Evolutionary conservation across 805 yeast genomes (phyloP).

Genomic region (Ogataea minuta): DNA sequence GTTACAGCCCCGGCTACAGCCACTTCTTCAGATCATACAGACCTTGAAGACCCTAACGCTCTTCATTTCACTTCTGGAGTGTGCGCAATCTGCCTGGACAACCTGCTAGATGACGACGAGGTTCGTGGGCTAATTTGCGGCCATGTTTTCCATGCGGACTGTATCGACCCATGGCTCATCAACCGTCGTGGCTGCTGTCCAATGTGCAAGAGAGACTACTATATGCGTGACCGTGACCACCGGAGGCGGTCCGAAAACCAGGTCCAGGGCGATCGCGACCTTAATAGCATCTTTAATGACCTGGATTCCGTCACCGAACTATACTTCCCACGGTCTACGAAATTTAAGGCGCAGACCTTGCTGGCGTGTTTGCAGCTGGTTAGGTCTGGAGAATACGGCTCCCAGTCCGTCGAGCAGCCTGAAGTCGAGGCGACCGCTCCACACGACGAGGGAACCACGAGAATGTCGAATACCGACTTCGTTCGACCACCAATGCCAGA

Average conservation of each 20-base stretch:
- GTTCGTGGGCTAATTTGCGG: conserved; percentile 79
- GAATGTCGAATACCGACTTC: conserved; percentile 14
- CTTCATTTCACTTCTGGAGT: conserved; percentile 62
- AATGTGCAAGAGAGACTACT: conserved; percentile 72
- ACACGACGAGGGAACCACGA: conserved; percentile 5
- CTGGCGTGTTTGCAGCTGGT: conserved; percentile 23
- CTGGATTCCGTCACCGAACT: conserved; percentile 19
- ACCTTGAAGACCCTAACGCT: conserved; percentile 10
- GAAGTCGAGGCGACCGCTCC: conserved; percentile 8
- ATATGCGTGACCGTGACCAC: conserved; percentile 34
- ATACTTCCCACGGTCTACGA: conserved; percentile 26
- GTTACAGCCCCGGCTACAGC: conserved; percentile 12
- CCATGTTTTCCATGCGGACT: conserved; percentile 76
- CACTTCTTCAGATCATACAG: conserved; percentile 7
- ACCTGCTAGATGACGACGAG: conserved; percentile 55
- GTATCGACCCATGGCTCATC: conserved; percentile 81
- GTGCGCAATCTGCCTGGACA: conserved; percentile 78
- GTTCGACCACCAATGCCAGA: conserved; percentile 31
- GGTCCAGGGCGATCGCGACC: conserved; percentile 21
- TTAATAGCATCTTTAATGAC: conserved; percentile 26
- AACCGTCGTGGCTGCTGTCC: conserved; percentile 80
- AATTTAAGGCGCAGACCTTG: conserved; percentile 27
- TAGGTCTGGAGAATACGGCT: conserved; percentile 14
- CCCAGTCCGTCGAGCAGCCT: background rate
- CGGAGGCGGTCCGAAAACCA: conserved; percentile 4